Conservation (phyloP, 2,329 filamentous ascomycete genomes). For the Botrytis hyacinthi region DNA sequence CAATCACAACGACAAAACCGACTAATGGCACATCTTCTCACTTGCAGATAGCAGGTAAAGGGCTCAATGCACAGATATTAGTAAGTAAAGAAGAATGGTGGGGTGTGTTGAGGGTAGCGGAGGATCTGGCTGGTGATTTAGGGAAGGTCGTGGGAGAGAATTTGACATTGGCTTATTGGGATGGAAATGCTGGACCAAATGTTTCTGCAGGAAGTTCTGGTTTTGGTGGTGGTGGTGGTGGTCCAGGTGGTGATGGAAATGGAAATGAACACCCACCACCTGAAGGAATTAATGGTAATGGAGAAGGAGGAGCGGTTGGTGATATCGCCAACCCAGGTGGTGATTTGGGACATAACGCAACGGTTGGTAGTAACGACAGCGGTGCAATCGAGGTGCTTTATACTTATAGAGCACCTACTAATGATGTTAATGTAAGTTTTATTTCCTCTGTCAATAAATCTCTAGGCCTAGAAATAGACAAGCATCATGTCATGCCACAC, state of each 20-base stretch:
- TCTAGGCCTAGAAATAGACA: neutral
- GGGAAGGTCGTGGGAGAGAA: constrained; percentile 63
- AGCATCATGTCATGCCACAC: neutral
- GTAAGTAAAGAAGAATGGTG: constrained; percentile 61
- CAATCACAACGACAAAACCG: constrained; percentile 39
- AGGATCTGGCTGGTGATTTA: constrained; percentile 67
- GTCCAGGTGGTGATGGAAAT: neutral
- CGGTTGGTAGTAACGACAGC: constrained; percentile 4
- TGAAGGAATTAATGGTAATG: constrained; percentile 7
- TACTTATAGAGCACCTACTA: constrained; percentile 32
- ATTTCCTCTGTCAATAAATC: neutral
- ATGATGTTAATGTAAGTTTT: constrained; percentile 33
- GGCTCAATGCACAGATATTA: constrained; percentile 50
- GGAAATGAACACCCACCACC: neutral
- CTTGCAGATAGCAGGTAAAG: constrained; percentile 32
- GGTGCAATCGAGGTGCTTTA: constrained; percentile 32
- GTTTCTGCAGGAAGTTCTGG: constrained; percentile 9
- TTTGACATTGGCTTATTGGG: constrained; percentile 46
- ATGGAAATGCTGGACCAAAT: neutral
- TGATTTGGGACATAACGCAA: constrained; percentile 24
- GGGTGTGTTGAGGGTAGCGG: constrained; percentile 65
- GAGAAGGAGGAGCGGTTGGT: constrained; percentile 12
- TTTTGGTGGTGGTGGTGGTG: neutral
- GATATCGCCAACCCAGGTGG: constrained; percentile 17
- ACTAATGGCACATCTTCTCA: constrained; percentile 12